Evolutionary conservation across 352 stramenopile species (phyloP).

Genomic region (Phytophthora sojae): DNA sequence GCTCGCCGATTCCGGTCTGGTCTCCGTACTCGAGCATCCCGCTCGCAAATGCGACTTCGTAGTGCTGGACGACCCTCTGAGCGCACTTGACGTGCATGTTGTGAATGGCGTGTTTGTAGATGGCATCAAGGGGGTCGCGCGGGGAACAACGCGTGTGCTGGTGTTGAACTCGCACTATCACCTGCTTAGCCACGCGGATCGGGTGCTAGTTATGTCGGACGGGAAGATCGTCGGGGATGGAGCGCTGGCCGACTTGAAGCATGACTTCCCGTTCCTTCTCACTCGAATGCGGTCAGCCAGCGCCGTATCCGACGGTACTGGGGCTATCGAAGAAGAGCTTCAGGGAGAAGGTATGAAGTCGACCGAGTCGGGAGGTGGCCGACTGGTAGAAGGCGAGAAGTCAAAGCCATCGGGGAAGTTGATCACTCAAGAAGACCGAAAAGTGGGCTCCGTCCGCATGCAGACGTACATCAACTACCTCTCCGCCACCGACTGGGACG

Average conservation of each 20-base stretch:
- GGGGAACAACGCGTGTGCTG: conserved; percentile 85
- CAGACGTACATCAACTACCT: conserved; percentile 64
- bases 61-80: conserved; percentile 74
- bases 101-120: conserved; percentile 93
- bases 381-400: background rate
- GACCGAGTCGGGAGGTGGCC: no score
- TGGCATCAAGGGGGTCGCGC: conserved; percentile 73
- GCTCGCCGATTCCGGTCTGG: no score
- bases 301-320: no score
- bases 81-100: conserved; percentile 90
- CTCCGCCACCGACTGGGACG: conserved; percentile 52
- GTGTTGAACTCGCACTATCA: conserved; percentile 95
- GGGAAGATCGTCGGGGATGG: conserved; percentile 87
- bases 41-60: conserved; percentile 63
- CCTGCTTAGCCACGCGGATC: conserved; percentile 72
- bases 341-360: background rate
- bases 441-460: conserved; percentile 43
- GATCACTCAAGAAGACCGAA: conserved; percentile 50
- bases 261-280: conserved; percentile 47
- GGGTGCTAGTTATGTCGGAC: conserved; percentile 76
- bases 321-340: background rate
- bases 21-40: conserved; percentile 56
- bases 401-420: conserved; percentile 35
- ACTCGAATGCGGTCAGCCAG: background rate
- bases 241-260: conserved; percentile 40